Evolutionary conservation across 2,329 filamentous ascomycete genomes (phyloP), one percentile per base, ranked within the genome.

Genomic region (Ascochyta fabae): DNA sequence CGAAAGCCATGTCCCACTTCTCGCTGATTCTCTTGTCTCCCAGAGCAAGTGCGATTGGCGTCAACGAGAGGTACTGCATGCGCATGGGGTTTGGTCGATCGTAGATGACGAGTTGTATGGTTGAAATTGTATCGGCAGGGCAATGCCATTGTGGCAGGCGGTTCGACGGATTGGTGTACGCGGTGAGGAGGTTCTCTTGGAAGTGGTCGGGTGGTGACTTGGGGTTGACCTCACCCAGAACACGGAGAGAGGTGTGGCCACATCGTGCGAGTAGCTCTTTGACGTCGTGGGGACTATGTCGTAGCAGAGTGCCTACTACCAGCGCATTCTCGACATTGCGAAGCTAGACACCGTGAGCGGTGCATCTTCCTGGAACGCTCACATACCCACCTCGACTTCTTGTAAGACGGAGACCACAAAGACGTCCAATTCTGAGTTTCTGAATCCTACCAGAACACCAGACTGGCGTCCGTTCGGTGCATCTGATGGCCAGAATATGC

Each of bases 401-500:
- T 96, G 91, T 59, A 99, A 80, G 42, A 98, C 86, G 24, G 92
- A 88, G 45, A 98, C 87, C 34, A 98, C 93, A 69, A 98, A 90
- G 42, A 98, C 82, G 77, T 99, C 95, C 48, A 92, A 81, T 43
- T 89, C 88, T 34, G 94, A 97, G 76, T 99, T 99, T 69, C 90
- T 87, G 92, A 94, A 99, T 70, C 95, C 95, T 42, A 99, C 90
- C 62, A 99, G 87, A 58, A 97, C 90, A 40, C 94, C 95, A 38
- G 91, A 86, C 75, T 83, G 84, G 50, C 85, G 83, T 70, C 91
- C 87, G 79, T 83, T 84, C 49, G 86, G 85, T 71, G 94, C 86
- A 79, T 96, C 93, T 71, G 90, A 90, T 70, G 95, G 96, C 95
- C 95, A 99, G 81, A 99, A 98, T 80, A 99, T 88, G 82, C 95